Percentiles rank a stretch among this genome's conserved stretches.
phyloP scores from a whole-genome alignment of 148 eudicot genomes.

The Heliosperma pusillum region DNA sequence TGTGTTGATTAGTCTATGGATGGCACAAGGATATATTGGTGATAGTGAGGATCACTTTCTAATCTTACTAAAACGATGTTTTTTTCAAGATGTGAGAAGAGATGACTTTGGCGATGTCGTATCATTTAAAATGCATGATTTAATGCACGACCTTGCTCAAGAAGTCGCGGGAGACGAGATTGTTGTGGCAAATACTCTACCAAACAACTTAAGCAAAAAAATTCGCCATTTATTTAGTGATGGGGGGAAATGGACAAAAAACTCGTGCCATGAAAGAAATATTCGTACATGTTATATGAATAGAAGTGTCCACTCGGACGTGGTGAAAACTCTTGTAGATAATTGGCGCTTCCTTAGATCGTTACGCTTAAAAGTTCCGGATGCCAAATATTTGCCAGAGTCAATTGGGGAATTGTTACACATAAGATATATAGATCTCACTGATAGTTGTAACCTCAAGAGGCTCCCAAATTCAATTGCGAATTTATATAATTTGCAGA shows the following conservation, averaged over 20 bases:
- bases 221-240: conserved; percentile 3
- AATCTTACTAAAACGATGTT: background rate
- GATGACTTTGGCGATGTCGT: background rate
- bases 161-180: conserved; percentile 8
- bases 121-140: conserved; percentile 15
- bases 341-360: conserved; percentile 19
- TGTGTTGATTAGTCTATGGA: background rate
- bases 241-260: background rate
- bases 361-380: background rate
- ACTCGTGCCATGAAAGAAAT: background rate
- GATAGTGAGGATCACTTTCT: background rate
- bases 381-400: conserved; percentile 13
- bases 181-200: background rate
- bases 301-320: too few relatives aligned
- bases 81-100: background rate
- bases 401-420: conserved; percentile 24
- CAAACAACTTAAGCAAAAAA: background rate
- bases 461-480: conserved; percentile 6
- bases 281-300: conserved; percentile 6
- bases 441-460: background rate
- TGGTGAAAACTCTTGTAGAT: background rate
- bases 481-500: conserved; percentile 29
- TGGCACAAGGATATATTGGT: background rate
- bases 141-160: conserved; percentile 20
- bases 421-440: conserved; percentile 26